Evolutionary conservation across 2,329 filamentous ascomycete species (phyloP).

Genomic region (Talaromyces marneffei): DNA sequence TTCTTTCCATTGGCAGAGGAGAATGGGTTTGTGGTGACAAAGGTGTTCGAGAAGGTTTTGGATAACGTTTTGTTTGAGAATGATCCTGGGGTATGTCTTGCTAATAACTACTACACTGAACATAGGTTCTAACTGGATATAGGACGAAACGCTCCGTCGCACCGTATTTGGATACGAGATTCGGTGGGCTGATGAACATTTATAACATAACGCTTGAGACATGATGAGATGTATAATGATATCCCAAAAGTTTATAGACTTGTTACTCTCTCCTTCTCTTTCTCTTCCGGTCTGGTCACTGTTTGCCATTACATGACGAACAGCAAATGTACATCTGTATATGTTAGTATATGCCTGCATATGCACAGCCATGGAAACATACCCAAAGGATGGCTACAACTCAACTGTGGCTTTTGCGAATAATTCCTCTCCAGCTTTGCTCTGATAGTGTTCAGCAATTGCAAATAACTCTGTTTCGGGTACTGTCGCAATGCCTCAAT

Average conservation of each 20-base stretch:
- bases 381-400: slow-evolving; percentile 94
- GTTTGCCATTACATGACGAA: slow-evolving; percentile 56
- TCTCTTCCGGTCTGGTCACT: background rate
- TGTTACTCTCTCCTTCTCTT: background rate
- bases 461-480: slow-evolving; percentile 88
- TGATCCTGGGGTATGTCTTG: slow-evolving; percentile 62
- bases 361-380: slow-evolving; percentile 34
- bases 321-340: slow-evolving; percentile 56
- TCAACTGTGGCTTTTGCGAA: slow-evolving; percentile 90
- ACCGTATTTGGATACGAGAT: slow-evolving; percentile 77
- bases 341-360: slow-evolving; percentile 14
- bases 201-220: slow-evolving; percentile 14
- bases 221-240: slow-evolving; percentile 4
- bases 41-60: slow-evolving; percentile 74
- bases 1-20: slow-evolving; percentile 76
- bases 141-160: slow-evolving; percentile 71
- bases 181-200: slow-evolving; percentile 50
- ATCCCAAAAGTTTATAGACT: slow-evolving; percentile 7
- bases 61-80: slow-evolving; percentile 84
- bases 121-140: slow-evolving; percentile 1
- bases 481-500: slow-evolving; percentile 83
- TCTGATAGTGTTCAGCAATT: slow-evolving; percentile 88
- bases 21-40: slow-evolving; percentile 68
- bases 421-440: slow-evolving; percentile 84
- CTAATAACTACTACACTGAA: background rate